Evolutionary conservation across 768 basidiomycete species (phyloP).

Genomic region (Fibroporia radiculosa): DNA sequence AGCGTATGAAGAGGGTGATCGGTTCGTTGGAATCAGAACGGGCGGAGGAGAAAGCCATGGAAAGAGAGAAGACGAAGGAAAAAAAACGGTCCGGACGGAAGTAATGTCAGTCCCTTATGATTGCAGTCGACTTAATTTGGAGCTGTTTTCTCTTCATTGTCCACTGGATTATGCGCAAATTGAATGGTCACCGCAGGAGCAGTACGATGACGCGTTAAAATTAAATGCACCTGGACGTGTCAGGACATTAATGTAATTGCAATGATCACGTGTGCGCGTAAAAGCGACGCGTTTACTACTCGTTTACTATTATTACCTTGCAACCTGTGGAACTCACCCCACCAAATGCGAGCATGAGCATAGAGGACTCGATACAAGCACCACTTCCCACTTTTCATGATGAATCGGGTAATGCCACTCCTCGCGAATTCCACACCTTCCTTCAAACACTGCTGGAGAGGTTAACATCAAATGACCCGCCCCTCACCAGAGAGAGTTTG

Average conservation of each 20-base stretch:
- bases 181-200: too few relatives aligned
- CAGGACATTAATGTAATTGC: background rate
- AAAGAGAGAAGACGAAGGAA: conserved; percentile 71
- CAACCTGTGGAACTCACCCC: background rate
- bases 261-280: conserved; percentile 3
- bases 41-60: conserved; percentile 91
- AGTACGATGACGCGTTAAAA: too few relatives aligned
- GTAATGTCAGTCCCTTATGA: too few relatives aligned
- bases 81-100: conserved; percentile 74
- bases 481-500: background rate
- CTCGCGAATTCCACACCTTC: conserved; percentile 12
- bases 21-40: conserved; percentile 77
- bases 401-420: conserved; percentile 3
- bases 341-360: background rate
- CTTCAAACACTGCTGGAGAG: conserved; percentile 7
- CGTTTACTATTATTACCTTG: background rate
- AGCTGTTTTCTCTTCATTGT: too few relatives aligned
- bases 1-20: conserved; percentile 77
- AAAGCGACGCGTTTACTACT: background rate
- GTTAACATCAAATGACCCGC: conserved; percentile 5
- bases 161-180: too few relatives aligned
- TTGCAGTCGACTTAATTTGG: too few relatives aligned
- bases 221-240: too few relatives aligned
- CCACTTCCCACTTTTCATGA: conserved; percentile 18
- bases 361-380: conserved; percentile 5